Conservation (phyloP, 176 grass and related monocot genomes). For the Aechmea fasciata region DNA sequence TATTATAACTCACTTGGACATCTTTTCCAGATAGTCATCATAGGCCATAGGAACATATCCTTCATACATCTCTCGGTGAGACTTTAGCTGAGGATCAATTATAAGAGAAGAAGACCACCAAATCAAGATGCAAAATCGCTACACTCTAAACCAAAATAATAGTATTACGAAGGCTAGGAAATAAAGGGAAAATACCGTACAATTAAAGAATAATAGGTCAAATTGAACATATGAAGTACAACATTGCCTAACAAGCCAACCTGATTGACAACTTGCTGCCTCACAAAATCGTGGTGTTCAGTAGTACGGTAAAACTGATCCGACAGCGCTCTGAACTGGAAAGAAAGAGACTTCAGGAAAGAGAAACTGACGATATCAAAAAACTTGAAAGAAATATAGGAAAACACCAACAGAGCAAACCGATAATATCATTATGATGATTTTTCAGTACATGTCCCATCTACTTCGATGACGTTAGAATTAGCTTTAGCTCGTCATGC, state of each 20-base stretch:
- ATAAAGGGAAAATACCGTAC: background rate
- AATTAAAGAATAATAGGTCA: background rate
- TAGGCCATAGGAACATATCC: constrained; percentile 66
- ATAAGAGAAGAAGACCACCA: no score
- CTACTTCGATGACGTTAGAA: no score
- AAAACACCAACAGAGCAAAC: no score
- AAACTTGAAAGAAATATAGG: no score
- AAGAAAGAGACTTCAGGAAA: background rate
- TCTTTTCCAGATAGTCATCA: constrained; percentile 44
- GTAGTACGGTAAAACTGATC: constrained; percentile 60
- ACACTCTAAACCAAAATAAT: no score
- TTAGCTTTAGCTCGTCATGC: no score
- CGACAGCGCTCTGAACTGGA: constrained; percentile 53
- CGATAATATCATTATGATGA: no score
- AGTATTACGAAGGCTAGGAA: no score
- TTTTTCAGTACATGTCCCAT: no score
- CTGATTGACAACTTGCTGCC: constrained; percentile 48
- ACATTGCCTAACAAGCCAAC: constrained; percentile 21
- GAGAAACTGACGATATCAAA: background rate
- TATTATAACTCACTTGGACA: constrained; percentile 36
- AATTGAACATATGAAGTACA: background rate
- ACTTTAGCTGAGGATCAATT: constrained; percentile 30
- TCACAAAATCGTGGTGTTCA: constrained; percentile 62
- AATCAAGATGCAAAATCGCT: no score
- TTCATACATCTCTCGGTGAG: constrained; percentile 45